phyloP scores from a whole-genome alignment of 805 yeast genomes.

The Metschnikowia sp. region DNA sequence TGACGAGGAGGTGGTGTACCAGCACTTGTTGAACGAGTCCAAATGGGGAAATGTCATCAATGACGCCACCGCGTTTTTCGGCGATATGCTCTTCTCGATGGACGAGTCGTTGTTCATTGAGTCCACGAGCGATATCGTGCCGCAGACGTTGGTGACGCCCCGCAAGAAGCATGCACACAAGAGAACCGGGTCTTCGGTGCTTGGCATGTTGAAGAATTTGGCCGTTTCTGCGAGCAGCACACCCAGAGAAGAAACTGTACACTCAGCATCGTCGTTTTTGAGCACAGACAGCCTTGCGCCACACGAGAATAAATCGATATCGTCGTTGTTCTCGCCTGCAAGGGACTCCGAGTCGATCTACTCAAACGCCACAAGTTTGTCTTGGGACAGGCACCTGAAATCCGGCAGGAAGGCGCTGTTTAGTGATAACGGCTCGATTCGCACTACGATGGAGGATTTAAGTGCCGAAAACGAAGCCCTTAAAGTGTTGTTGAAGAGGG shows the following conservation, averaged over 20 bases:
- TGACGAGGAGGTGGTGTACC: conserved; percentile 43
- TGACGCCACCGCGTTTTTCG: conserved; percentile 37
- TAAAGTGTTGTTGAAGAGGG: conserved; percentile 25
- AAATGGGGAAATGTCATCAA: conserved; percentile 42
- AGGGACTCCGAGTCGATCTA: conserved; percentile 27
- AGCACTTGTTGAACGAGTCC: conserved; percentile 41
- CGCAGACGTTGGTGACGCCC: conserved; percentile 5
- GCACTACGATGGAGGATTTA: conserved; percentile 13
- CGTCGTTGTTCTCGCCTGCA: conserved; percentile 21
- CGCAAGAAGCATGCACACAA: conserved; percentile 6
- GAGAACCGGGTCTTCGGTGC: conserved; percentile 21
- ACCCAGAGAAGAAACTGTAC: conserved; percentile 10
- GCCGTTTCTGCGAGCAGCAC: conserved; percentile 19
- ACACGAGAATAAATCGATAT: conserved; percentile 18
- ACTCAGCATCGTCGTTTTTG: conserved; percentile 5
- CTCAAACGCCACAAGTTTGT: conserved; percentile 23
- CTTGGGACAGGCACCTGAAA: conserved; percentile 11
- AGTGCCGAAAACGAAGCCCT: conserved; percentile 26
- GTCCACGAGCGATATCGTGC: background rate
- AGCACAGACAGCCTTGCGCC: conserved; percentile 6
- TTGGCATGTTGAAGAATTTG: conserved; percentile 30
- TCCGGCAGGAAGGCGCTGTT: conserved; percentile 6
- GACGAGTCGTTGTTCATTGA: conserved; percentile 29
- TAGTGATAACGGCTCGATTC: conserved; percentile 10
- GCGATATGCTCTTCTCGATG: conserved; percentile 35